A percentile compares a stretch with the other conserved stretches of the same genome.
These are phyloP conservation scores for Aureobasidium melanogenum DNA, from an alignment of 2,329 filamentous ascomycete species.

Conservation along the genomic window DNA sequence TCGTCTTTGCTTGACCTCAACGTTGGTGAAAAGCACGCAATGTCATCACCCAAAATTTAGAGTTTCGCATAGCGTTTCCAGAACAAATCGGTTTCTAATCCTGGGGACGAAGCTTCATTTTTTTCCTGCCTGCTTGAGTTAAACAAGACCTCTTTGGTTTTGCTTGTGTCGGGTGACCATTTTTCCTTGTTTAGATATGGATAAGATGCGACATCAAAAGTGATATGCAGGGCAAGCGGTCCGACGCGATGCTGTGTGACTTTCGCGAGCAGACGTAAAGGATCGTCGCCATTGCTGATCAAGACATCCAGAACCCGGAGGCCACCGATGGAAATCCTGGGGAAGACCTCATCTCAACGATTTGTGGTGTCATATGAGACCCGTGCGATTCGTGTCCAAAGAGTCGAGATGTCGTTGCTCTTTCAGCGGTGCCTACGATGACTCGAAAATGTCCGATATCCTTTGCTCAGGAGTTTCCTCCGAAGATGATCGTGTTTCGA, in stretches of 20 bases:
- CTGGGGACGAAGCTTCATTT: background rate
- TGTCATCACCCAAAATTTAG: slow-evolving; percentile 5
- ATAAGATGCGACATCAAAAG: background rate
- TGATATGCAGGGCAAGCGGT: background rate
- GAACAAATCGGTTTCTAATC: background rate
- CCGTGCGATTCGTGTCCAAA: background rate
- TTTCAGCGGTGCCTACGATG: too few relatives aligned
- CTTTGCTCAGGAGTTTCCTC: too few relatives aligned
- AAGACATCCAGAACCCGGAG: background rate
- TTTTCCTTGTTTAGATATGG: background rate
- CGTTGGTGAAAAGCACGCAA: slow-evolving; percentile 7
- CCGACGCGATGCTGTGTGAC: background rate
- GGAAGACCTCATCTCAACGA: slow-evolving; percentile 2
- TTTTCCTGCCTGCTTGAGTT: background rate
- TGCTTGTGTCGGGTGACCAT: background rate
- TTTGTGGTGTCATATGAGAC: background rate
- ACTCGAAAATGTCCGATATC: too few relatives aligned
- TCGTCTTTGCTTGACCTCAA: too few relatives aligned
- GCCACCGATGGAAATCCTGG: background rate
- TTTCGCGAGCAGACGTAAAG: background rate
- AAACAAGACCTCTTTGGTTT: background rate
- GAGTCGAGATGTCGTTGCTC: background rate
- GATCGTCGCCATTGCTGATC: background rate
- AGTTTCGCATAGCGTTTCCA: slow-evolving; percentile 1
- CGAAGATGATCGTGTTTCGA: background rate